phyloP scores from a whole-genome alignment of 2,329 filamentous ascomycete genomes.

The Pezizomycotina sp. region DNA sequence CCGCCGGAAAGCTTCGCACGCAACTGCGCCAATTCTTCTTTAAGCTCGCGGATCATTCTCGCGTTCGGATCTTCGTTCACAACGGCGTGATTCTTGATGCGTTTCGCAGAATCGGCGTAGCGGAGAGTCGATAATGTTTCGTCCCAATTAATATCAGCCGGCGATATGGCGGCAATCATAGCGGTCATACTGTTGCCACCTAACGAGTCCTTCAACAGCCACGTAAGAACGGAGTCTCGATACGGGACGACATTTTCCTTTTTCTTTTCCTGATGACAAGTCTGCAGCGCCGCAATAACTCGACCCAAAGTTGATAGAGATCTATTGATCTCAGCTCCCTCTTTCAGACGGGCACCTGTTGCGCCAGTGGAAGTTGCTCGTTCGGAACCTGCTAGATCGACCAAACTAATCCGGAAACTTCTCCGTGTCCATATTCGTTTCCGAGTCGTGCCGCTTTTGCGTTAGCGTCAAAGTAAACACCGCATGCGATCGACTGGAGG shows the following conservation, averaged over 20 bases:
- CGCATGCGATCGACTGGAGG: constrained; percentile 91
- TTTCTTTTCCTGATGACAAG: constrained; percentile 74
- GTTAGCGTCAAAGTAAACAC: constrained; percentile 94
- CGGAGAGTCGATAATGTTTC: constrained; percentile 89
- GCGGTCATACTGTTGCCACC: constrained; percentile 98
- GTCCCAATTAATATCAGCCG: constrained; percentile 97
- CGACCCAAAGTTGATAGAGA: constrained; percentile 90
- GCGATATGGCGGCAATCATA: constrained; percentile 98
- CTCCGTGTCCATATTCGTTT: constrained; percentile 93
- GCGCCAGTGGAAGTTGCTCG: constrained; percentile 93
- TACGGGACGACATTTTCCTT: constrained; percentile 69
- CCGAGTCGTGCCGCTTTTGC: constrained; percentile 76
- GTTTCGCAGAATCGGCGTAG: constrained; percentile 93
- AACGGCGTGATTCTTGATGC: constrained; percentile 99
- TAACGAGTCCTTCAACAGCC: constrained; percentile 89
- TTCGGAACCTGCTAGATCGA: constrained; percentile 94
- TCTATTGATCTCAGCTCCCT: constrained; percentile 96
- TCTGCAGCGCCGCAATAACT: constrained; percentile 88
- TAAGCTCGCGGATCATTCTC: constrained; percentile 94
- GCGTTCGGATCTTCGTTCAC: constrained; percentile 98
- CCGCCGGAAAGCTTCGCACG: constrained; percentile 63
- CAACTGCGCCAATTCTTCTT: constrained; percentile 77
- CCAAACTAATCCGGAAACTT: constrained; percentile 96
- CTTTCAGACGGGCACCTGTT: constrained; percentile 83
- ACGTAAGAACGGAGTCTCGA: constrained; percentile 89